Conservation (phyloP, 441 rosid species). For the Pelargonium citronellum region DNA sequence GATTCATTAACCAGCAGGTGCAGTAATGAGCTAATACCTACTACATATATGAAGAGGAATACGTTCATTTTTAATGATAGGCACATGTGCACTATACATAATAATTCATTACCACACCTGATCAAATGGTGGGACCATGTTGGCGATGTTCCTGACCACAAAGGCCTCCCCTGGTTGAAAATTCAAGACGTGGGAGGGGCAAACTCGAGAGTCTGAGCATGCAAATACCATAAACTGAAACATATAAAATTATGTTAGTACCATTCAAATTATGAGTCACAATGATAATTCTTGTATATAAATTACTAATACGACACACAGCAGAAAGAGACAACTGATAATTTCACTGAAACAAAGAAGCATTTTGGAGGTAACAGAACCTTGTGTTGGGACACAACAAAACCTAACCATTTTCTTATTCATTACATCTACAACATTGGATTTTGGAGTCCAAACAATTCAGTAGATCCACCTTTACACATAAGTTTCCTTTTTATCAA, state of each 20-base stretch:
- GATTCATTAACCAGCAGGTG: not conserved
- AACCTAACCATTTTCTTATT: not conserved
- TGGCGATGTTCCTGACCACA: conserved; percentile 88
- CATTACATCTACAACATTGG: not conserved
- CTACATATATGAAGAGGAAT: not conserved
- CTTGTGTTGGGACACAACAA: not conserved
- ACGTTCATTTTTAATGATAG: not conserved
- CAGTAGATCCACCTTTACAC: not conserved
- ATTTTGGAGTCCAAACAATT: not conserved
- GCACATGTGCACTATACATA: not conserved
- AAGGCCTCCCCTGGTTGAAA: conserved; percentile 97
- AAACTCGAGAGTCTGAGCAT: conserved; percentile 93
- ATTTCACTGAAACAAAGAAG: not conserved
- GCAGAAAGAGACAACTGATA: not conserved
- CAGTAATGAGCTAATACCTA: too few species aligned
- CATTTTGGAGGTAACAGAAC: not conserved
- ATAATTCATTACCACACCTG: conserved; percentile 34
- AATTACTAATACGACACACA: too few species aligned
- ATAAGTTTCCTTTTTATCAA: not conserved
- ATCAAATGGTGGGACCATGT: conserved; percentile 82
- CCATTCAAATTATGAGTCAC: not conserved
- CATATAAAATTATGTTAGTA: conserved; percentile 2
- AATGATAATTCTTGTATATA: too few species aligned
- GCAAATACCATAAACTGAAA: conserved; percentile 91
- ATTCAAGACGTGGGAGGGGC: conserved; percentile 83